phyloP scores from a whole-genome alignment of 2,329 filamentous ascomycete genomes.

The Diaporthe sp. region DNA sequence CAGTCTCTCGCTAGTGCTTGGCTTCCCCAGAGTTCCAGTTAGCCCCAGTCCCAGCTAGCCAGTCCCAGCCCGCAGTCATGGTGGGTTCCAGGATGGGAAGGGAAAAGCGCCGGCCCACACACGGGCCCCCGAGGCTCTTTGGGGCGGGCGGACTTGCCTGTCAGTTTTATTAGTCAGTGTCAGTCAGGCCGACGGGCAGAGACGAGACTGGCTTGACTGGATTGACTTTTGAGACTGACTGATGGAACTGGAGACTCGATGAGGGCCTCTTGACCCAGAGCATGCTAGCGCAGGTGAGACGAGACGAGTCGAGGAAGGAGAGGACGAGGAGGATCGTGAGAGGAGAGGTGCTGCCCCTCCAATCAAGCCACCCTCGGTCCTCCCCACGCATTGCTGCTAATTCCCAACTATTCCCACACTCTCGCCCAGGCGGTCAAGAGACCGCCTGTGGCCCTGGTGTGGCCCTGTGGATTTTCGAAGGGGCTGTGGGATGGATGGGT shows the following conservation, averaged over 20 bases:
- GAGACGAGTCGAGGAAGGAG: neutral
- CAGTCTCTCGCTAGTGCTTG: neutral
- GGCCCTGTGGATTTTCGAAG: neutral
- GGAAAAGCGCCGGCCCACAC: slow-evolving; percentile 21
- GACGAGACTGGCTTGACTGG: no score
- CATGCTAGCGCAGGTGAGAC: slow-evolving; percentile 23
- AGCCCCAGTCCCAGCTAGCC: slow-evolving; percentile 9
- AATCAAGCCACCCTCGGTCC: slow-evolving; percentile 18
- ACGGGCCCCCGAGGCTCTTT: slow-evolving; percentile 17
- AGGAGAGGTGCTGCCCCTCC: slow-evolving; percentile 20
- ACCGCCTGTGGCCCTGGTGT: slow-evolving; percentile 22
- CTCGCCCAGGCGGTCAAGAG: slow-evolving; percentile 30
- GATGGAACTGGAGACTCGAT: neutral
- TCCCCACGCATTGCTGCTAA: slow-evolving; percentile 14
- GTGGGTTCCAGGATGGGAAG: neutral
- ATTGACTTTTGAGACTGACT: neutral
- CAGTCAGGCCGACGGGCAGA: neutral
- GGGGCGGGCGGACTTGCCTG: slow-evolving; percentile 16
- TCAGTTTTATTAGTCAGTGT: neutral
- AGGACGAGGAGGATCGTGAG: slow-evolving; percentile 6
- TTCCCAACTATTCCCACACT: slow-evolving; percentile 26
- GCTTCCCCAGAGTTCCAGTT: slow-evolving; percentile 33
- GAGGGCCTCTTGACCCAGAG: neutral
- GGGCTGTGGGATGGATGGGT: slow-evolving; percentile 23
- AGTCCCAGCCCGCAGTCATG: neutral